Evolutionary conservation across 768 basidiomycete genomes (phyloP), one percentile per base, ranked within the genome.

Genomic region (Fomitopsis pulvina): DNA sequence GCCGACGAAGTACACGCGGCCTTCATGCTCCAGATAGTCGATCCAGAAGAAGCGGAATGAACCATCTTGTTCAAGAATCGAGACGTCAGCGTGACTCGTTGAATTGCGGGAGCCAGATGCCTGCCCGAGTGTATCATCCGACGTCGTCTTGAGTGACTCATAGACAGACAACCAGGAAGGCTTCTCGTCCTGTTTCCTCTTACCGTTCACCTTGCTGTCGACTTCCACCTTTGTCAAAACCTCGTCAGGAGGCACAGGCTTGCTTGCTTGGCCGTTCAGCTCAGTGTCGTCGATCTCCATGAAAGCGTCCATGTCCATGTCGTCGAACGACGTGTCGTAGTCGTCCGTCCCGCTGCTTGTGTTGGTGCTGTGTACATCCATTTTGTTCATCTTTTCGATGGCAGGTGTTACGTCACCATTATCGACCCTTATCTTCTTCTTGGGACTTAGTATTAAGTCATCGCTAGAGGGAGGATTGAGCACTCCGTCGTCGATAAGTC

Each of bases 1-100:
- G 6, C 96, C 96, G 39, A 90, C 79, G 55, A 99, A 86, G 63
- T 91, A 86, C 3, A 99, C 71, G 52, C 78, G 80, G 14, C 93
- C 95, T 14, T 87, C 79, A 42, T 80, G 77, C 63, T 98, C 92
- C 28, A 94, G 80, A 60, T 92, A 92, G 62, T 99, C 96, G 20
- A 97, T 73, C 96, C 96, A 99, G 72, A 85, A 99, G 73, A 99
- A 93, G 24, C 78, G 79, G 12, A 98, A 69, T 2, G 83, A 87
- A 1, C 91, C 92, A 55, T 96, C 92, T 3, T 78, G 69, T 60
- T 97, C 91, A 2, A 93, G 74, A 0, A 84, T 85, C 37, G 77
- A 76, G 6, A 81, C 56, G 20, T 73, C 66, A 62, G 62, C 60
- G 1, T 66, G 57, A 5, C 69, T 66, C 14, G 65, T 52, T 6